Evolutionary conservation across 768 basidiomycete genomes (phyloP), one percentile per base, ranked within the genome.

Genomic region (Russula compacta): DNA sequence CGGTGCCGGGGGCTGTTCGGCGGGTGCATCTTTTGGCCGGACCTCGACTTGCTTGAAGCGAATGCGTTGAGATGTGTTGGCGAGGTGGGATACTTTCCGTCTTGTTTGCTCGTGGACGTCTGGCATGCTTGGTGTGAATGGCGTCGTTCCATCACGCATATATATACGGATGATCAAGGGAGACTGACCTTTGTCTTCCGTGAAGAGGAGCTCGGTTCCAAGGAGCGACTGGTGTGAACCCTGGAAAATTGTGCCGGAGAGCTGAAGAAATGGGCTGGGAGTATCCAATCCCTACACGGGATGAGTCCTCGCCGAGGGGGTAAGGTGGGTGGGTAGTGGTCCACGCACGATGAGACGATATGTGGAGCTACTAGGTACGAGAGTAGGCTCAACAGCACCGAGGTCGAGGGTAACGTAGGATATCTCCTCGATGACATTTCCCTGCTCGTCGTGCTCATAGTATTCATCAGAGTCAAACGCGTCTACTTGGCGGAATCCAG

Each of bases 151-250:
- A 24, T 8, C 29, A 38, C n/a, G 33, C 24, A 40, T 8, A 12
- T 14, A 38, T 8, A 39, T 29, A 29, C 32, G 14, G 7, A 33
- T n/a, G 12, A 6, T 24, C 4, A 7, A 29, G 33, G 47, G 6
- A 29, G 33, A 49, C 71, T 38, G 61, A 83, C 86, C 80, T 75
- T 83, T 83, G 38, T 78, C 79, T 58, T 90, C 89, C 0, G 81
- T 79, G 70, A 92, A 91, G 19, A 92, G 68, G 29, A 92, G 72
- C 67, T 92, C 89, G 0, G 87, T 86, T 2, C 90, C 90, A 2
- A 92, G 73, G 4, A 92, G 76, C 17, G 75, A 69, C 58, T 87
- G 82, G 61, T 90, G 83, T 40, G 77, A 73, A 0, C 90, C 90
- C 70, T 84, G 84, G 64, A 91, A 78, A 19, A 89, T 77, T 1